Percentiles rank a stretch among this genome's conserved stretches.
These are phyloP conservation scores for Aspergillus piperis DNA, from an alignment of 2,329 filamentous ascomycete species.

Conservation along the genomic window DNA sequence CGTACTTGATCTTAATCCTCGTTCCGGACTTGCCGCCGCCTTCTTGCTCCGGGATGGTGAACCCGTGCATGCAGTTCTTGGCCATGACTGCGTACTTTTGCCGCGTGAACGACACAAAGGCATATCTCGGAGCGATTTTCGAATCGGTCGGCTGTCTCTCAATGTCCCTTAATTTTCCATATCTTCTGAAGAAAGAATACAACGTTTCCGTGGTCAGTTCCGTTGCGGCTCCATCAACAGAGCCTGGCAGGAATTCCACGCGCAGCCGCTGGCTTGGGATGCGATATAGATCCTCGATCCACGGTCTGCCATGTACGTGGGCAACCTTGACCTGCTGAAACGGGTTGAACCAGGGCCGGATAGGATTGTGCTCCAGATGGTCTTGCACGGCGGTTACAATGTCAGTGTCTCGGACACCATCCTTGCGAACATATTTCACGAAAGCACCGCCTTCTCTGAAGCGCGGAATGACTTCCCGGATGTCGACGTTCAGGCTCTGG, in stretches of 20 bases:
- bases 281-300: constrained; percentile 89
- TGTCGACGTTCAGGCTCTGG: constrained; percentile 61
- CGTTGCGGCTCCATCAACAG: constrained; percentile 68
- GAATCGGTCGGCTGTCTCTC: constrained; percentile 79
- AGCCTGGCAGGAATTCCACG: constrained; percentile 79
- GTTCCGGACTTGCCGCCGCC: constrained; percentile 78
- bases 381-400: constrained; percentile 64
- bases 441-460: constrained; percentile 92
- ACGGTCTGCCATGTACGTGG: constrained; percentile 80
- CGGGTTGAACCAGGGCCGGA: constrained; percentile 89
- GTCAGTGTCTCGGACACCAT: constrained; percentile 50
- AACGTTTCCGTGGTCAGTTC: constrained; percentile 84
- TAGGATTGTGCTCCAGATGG: constrained; percentile 67
- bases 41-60: constrained; percentile 65
- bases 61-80: constrained; percentile 88
- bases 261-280: constrained; percentile 74
- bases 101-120: constrained; percentile 73
- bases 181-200: constrained; percentile 83
- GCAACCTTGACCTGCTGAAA: constrained; percentile 70
- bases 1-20: constrained; percentile 77
- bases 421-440: constrained; percentile 72
- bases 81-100: constrained; percentile 81
- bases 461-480: constrained; percentile 79
- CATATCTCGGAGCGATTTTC: constrained; percentile 78
- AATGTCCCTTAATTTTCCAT: constrained; percentile 89